phyloP scores from a whole-genome alignment of 768 basidiomycete species.

The Melanogaster broomeanus region DNA sequence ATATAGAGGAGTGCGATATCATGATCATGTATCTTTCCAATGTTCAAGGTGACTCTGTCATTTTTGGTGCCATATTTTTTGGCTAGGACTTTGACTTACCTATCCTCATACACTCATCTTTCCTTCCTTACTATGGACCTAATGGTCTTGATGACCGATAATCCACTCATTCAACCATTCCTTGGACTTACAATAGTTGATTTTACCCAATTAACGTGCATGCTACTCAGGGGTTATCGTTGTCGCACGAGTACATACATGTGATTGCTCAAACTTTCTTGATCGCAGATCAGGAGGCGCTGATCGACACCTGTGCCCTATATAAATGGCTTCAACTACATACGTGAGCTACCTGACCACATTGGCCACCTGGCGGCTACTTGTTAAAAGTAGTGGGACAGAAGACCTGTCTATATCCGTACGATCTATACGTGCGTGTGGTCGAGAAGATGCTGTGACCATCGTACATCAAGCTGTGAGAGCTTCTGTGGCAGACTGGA shows the following conservation, averaged over 20 bases:
- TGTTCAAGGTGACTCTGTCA: neutral
- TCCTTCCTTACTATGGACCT: neutral
- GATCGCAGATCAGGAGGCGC: neutral
- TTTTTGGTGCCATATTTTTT: neutral
- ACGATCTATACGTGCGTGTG: no score
- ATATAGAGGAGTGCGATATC: constrained; percentile 1
- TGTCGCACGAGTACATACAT: neutral
- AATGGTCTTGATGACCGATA: neutral
- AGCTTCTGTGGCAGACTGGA: no score
- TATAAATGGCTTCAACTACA: no score
- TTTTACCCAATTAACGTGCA: neutral
- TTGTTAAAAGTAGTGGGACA: no score
- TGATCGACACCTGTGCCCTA: neutral
- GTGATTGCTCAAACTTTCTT: neutral
- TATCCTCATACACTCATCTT: neutral
- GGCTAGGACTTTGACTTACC: neutral
- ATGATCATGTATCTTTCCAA: neutral
- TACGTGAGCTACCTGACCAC: no score
- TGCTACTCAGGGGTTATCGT: neutral
- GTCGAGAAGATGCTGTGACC: no score
- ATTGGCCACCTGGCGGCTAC: no score
- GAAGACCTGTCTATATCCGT: no score
- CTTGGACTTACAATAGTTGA: neutral
- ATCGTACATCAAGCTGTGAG: no score
- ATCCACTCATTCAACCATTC: neutral